Evolutionary conservation across 495 filamentous ascomycete species (phyloP).

Genomic region (Xylaria flabelliformis): DNA sequence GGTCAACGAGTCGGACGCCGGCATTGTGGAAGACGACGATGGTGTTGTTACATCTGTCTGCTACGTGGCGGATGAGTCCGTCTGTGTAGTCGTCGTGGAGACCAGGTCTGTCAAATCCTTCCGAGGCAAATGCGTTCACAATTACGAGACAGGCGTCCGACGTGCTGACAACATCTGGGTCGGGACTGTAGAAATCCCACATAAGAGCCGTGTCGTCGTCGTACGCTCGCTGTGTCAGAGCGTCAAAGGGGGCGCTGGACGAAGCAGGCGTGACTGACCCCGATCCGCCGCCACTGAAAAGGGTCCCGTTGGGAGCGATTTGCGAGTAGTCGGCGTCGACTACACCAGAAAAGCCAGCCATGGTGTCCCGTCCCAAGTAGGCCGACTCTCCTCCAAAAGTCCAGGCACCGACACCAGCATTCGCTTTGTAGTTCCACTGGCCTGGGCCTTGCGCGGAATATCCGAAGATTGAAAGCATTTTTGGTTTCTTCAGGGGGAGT

Average conservation of each 20-base stretch:
- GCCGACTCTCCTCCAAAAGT: conserved; percentile 28
- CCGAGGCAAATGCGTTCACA: conserved; percentile 56
- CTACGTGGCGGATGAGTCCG: conserved; percentile 53
- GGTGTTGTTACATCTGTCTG: conserved; percentile 55
- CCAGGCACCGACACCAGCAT: conserved; percentile 20
- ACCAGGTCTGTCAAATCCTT: conserved; percentile 44
- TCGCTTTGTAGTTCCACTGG: conserved; percentile 23
- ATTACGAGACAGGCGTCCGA: conserved; percentile 66
- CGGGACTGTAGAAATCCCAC: conserved; percentile 42
- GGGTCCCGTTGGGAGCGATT: conserved; percentile 45
- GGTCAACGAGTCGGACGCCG: conserved; percentile 55
- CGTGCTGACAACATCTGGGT: conserved; percentile 32
- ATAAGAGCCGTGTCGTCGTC: conserved; percentile 51
- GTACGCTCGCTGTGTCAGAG: conserved; percentile 48
- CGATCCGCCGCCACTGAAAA: conserved; percentile 55
- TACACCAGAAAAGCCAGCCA: conserved; percentile 22
- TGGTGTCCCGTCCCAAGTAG: conserved; percentile 8
- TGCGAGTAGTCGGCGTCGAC: conserved; percentile 22
- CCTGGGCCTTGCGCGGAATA: conserved; percentile 35
- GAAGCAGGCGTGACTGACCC: conserved; percentile 53
- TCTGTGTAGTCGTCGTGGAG: conserved; percentile 50
- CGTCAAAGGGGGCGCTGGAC: conserved; percentile 56
- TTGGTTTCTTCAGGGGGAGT: conserved; percentile 51
- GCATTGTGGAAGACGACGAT: conserved; percentile 59
- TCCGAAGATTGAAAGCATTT: conserved; percentile 40